Conservation (phyloP, 768 basidiomycete species). For the Tubosaeta sp. region DNA sequence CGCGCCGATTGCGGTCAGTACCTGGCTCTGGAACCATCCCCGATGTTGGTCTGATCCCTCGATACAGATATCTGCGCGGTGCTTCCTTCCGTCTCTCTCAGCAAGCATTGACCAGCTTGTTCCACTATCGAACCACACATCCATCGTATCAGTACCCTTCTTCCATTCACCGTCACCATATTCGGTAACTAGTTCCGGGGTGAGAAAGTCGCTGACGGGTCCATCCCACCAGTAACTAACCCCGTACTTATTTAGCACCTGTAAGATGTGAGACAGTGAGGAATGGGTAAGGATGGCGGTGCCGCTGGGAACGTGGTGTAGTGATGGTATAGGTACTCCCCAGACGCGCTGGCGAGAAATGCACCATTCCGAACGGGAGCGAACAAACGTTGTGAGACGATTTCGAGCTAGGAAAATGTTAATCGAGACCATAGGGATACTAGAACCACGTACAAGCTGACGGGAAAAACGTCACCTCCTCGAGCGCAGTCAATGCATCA, state of each 20-base stretch:
- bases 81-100: constrained; percentile 34
- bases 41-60: constrained; percentile 98
- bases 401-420: constrained; percentile 57
- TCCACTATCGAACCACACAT: constrained; percentile 99
- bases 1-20: constrained; percentile 72
- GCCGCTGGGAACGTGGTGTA: constrained; percentile 63
- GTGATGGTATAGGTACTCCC: constrained; percentile 94
- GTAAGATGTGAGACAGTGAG: constrained; percentile 71
- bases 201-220: constrained; percentile 76
- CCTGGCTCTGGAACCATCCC: constrained; percentile 97
- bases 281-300: constrained; percentile 58
- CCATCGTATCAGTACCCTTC: constrained; percentile 94
- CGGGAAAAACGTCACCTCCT: constrained; percentile 73
- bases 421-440: not conserved
- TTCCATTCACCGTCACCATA: constrained; percentile 49
- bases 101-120: constrained; percentile 85
- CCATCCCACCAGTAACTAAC: constrained; percentile 92
- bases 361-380: constrained; percentile 94
- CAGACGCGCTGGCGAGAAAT: constrained; percentile 96
- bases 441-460: constrained; percentile 52
- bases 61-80: constrained; percentile 79
- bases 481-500: constrained; percentile 63
- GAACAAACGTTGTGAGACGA: constrained; percentile 83
- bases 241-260: constrained; percentile 68
- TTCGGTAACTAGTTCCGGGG: constrained; percentile 49